These are phyloP conservation scores for Cladosporium sp. DNA, from an alignment of 2,329 filamentous ascomycete species.

Conservation along the genomic window DNA sequence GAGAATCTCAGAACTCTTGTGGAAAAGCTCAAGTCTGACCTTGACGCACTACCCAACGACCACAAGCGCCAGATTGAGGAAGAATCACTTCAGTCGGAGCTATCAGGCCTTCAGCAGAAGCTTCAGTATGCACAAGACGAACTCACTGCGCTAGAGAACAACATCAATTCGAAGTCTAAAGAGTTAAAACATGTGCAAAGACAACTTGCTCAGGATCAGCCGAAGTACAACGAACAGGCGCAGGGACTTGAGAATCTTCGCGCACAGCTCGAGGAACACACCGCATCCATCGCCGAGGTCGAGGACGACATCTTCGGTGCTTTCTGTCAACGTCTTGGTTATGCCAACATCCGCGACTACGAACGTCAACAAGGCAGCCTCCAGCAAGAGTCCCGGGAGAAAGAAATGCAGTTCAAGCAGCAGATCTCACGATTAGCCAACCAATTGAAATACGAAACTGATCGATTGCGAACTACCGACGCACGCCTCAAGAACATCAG, in stretches of 20 bases:
- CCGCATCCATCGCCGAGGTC: constrained; percentile 68
- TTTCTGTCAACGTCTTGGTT: constrained; percentile 85
- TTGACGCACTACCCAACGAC: constrained; percentile 73
- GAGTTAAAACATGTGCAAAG: constrained; percentile 70
- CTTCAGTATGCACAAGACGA: constrained; percentile 70
- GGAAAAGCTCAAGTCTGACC: constrained; percentile 71
- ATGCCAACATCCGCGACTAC: constrained; percentile 85
- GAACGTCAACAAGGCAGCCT: constrained; percentile 88
- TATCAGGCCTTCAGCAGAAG: constrained; percentile 74
- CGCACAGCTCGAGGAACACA: constrained; percentile 51
- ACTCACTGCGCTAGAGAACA: constrained; percentile 71
- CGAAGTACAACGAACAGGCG: constrained; percentile 71
- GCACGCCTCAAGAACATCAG: constrained; percentile 67
- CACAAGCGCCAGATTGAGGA: constrained; percentile 74
- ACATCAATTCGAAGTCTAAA: constrained; percentile 77
- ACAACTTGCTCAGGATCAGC: constrained; percentile 70
- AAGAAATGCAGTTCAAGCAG: constrained; percentile 78
- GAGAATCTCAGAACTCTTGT: constrained; percentile 75
- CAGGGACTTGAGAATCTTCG: constrained; percentile 62
- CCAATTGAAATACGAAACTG: constrained; percentile 61
- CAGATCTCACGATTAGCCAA: constrained; percentile 65
- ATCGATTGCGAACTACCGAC: constrained; percentile 66
- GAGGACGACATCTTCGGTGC: constrained; percentile 82
- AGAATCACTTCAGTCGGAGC: constrained; percentile 73
- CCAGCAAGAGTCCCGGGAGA: constrained; percentile 84